Conservation (phyloP, 768 basidiomycete species). For the Pulveroboletus sp. region DNA sequence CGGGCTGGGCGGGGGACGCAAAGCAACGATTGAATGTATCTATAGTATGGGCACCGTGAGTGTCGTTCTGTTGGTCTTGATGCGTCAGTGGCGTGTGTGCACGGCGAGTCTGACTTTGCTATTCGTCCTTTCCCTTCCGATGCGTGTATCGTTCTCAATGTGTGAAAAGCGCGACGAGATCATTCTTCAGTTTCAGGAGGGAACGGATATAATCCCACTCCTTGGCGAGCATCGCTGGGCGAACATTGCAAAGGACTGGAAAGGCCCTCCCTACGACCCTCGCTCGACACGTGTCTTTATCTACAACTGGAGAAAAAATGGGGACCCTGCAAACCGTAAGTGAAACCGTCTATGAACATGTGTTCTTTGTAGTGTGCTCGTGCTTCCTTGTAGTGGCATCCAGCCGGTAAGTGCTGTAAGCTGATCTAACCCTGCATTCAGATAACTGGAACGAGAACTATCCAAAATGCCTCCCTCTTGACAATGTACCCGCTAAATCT, state of each 20-base stretch:
- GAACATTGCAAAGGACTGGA: constrained; percentile 1
- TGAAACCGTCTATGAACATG: not conserved
- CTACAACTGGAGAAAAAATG: constrained; percentile 30
- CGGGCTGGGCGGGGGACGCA: constrained; percentile 7
- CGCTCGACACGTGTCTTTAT: constrained; percentile 22
- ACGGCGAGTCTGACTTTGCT: not conserved
- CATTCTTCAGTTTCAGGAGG: constrained; percentile 24
- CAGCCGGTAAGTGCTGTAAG: not conserved
- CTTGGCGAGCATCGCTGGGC: constrained; percentile 27
- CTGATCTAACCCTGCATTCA: constrained; percentile 5
- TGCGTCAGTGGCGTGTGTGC: too few relatives aligned
- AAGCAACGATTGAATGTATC: constrained; percentile 20
- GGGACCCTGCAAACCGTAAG: constrained; percentile 30
- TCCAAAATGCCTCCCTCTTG: constrained; percentile 6
- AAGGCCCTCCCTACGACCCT: constrained; percentile 3
- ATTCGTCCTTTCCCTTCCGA: not conserved
- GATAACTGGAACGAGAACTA: constrained; percentile 27
- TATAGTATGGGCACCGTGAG: constrained; percentile 30
- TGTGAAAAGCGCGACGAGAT: constrained; percentile 24
- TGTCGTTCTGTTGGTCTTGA: not conserved
- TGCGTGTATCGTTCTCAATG: not conserved
- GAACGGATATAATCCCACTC: constrained; percentile 24
- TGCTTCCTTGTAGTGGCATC: not conserved
- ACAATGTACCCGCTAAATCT: constrained; percentile 14
- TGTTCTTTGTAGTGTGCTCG: not conserved